Evolutionary conservation across 106 monocot species (phyloP).

Genomic region (Apostasia shenzhenica): DNA sequence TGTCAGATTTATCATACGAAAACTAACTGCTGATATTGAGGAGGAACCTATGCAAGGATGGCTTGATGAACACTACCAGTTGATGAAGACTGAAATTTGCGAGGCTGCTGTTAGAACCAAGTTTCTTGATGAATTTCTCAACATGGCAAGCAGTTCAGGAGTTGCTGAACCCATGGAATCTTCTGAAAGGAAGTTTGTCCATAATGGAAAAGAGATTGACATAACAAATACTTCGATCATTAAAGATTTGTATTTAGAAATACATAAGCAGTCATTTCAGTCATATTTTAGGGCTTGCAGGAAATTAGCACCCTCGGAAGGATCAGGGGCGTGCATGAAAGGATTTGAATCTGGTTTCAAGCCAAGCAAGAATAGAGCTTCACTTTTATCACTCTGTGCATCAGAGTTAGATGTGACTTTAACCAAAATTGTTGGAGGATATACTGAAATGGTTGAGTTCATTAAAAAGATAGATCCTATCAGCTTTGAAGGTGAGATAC

Average conservation of each 20-base stretch:
- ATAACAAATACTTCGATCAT: conserved; percentile 19
- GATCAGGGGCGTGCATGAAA: conserved; percentile 71
- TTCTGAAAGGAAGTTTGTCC: conserved; percentile 37
- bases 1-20: conserved; percentile 63
- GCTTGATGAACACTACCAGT: conserved; percentile 93
- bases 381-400: conserved; percentile 65
- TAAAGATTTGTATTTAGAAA: conserved; percentile 61
- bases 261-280: conserved; percentile 63
- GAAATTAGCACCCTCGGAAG: conserved; percentile 49
- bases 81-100: conserved; percentile 80
- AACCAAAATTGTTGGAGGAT: conserved; percentile 67
- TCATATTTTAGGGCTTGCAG: conserved; percentile 84
- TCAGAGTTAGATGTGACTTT: conserved; percentile 77
- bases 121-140: conserved; percentile 53
- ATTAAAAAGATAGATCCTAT: conserved; percentile 68
- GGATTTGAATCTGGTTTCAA: conserved; percentile 93
- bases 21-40: conserved; percentile 79
- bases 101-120: conserved; percentile 55
- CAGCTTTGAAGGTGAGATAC: conserved; percentile 61
- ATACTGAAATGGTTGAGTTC: conserved; percentile 86
- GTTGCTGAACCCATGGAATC: conserved; percentile 21
- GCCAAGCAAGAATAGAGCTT: conserved; percentile 61
- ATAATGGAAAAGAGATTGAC: conserved; percentile 60
- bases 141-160: conserved; percentile 17
- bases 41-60: conserved; percentile 98